Evolutionary conservation across 331 rosid species (phyloP).

Genomic region (Saraca asoca): DNA sequence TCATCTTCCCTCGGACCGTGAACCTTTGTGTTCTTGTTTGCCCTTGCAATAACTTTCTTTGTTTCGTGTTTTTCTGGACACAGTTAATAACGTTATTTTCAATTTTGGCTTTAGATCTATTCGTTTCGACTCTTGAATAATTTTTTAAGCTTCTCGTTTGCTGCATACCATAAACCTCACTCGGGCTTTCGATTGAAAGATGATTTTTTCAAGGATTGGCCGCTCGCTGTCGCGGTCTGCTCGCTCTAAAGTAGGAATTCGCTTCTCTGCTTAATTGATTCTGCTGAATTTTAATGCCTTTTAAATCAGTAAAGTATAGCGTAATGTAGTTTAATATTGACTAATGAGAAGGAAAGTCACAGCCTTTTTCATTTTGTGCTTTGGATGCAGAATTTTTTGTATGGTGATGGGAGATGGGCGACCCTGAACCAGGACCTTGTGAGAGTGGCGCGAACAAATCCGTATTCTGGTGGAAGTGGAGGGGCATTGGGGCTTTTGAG

Average conservation of each 20-base stretch:
- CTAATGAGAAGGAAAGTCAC: not conserved
- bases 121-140: not conserved
- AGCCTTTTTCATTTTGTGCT: not conserved
- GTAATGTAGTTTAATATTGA: not conserved
- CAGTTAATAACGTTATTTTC: not conserved
- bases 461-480: slow-evolving; percentile 44
- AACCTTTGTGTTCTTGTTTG: no score
- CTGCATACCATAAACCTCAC: not conserved
- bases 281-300: no score
- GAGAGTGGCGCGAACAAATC: slow-evolving; percentile 40
- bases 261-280: not conserved
- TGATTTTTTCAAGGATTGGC: slow-evolving; percentile 66
- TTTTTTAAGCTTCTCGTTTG: not conserved
- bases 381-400: slow-evolving; percentile 51
- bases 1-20: no score
- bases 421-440: slow-evolving; percentile 33
- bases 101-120: not conserved
- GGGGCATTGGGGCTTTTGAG: slow-evolving; percentile 63
- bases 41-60: no score
- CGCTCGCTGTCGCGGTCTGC: slow-evolving; percentile 75
- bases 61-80: no score
- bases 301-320: not conserved
- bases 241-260: slow-evolving; percentile 51
- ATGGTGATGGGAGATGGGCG: slow-evolving; percentile 53
- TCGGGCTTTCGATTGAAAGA: slow-evolving; percentile 27